These are phyloP conservation scores for Trametes cinnabarina DNA, from an alignment of 768 basidiomycete genomes.

Conservation along the genomic window DNA sequence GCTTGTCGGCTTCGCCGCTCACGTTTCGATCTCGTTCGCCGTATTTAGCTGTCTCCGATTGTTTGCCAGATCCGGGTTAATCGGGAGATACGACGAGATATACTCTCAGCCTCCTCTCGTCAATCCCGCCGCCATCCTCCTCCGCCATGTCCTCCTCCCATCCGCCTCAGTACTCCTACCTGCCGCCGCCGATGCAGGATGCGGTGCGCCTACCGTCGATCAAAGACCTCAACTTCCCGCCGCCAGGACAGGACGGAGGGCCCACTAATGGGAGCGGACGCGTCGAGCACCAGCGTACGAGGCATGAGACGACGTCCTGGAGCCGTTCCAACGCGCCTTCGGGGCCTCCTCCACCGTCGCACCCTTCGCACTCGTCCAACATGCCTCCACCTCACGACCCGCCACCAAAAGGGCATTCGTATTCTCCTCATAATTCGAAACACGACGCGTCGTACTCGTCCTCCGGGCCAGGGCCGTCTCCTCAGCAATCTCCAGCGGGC, in stretches of 20 bases:
- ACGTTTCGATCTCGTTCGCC: background rate
- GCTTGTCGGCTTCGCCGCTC: constrained; percentile 18
- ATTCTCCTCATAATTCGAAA: constrained; percentile 38
- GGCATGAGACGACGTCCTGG: constrained; percentile 34
- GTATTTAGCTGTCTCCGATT: constrained; percentile 19
- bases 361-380: constrained; percentile 12
- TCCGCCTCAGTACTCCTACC: constrained; percentile 40
- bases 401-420: constrained; percentile 24
- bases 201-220: constrained; percentile 65
- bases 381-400: constrained; percentile 27
- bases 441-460: constrained; percentile 51
- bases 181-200: constrained; percentile 37
- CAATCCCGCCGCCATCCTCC: constrained; percentile 29
- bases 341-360: constrained; percentile 10
- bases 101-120: constrained; percentile 38
- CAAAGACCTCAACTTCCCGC: constrained; percentile 66
- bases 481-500: constrained; percentile 11
- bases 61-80: constrained; percentile 54
- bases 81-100: constrained; percentile 61
- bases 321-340: constrained; percentile 17
- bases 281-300: constrained; percentile 34
- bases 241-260: constrained; percentile 34
- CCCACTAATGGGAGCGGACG: constrained; percentile 31
- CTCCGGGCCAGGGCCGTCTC: constrained; percentile 46
- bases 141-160: constrained; percentile 50